Evolutionary conservation across 2,329 filamentous ascomycete species (phyloP).

Genomic region (Phialemoniopsis sp.): DNA sequence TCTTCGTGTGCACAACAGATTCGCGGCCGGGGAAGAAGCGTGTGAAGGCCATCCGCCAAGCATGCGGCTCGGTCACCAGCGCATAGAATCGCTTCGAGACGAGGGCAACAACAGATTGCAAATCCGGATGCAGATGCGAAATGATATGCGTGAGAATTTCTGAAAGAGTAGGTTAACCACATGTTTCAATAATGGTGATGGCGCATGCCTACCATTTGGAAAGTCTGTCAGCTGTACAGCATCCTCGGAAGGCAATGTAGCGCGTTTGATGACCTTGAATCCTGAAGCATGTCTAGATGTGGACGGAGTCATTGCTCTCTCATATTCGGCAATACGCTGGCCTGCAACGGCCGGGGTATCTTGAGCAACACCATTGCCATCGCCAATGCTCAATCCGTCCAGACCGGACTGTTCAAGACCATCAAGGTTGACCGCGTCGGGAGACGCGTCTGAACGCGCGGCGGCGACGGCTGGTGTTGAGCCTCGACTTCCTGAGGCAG

Average conservation of each 20-base stretch:
- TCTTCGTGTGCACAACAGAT: constrained; percentile 34
- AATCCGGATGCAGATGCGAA: constrained; percentile 83
- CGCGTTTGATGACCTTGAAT: constrained; percentile 52
- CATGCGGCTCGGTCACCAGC: constrained; percentile 85
- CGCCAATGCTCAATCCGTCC: constrained; percentile 44
- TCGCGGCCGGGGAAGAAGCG: constrained; percentile 82
- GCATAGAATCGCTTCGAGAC: constrained; percentile 85
- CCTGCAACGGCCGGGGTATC: constrained; percentile 31
- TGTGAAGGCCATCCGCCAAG: constrained; percentile 89
- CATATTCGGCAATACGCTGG: constrained; percentile 56
- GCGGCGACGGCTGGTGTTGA: constrained; percentile 14
- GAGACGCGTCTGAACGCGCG: constrained; percentile 10
- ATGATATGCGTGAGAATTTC: constrained; percentile 90
- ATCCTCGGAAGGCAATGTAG: constrained; percentile 30
- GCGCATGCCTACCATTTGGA: constrained; percentile 68
- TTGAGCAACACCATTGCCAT: constrained; percentile 3
- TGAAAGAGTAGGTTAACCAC: constrained; percentile 31
- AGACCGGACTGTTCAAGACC: constrained; percentile 29
- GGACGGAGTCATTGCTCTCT: constrained; percentile 49
- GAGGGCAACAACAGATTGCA: constrained; percentile 75
- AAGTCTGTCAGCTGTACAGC: constrained; percentile 52
- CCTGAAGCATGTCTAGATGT: constrained; percentile 42
- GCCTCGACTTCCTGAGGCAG: constrained; percentile 15
- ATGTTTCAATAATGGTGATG: constrained; percentile 3
- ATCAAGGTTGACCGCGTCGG: constrained; percentile 38